Evolutionary conservation across 2,329 filamentous ascomycete genomes (phyloP).

Genomic region (Neospermospora avenae): DNA sequence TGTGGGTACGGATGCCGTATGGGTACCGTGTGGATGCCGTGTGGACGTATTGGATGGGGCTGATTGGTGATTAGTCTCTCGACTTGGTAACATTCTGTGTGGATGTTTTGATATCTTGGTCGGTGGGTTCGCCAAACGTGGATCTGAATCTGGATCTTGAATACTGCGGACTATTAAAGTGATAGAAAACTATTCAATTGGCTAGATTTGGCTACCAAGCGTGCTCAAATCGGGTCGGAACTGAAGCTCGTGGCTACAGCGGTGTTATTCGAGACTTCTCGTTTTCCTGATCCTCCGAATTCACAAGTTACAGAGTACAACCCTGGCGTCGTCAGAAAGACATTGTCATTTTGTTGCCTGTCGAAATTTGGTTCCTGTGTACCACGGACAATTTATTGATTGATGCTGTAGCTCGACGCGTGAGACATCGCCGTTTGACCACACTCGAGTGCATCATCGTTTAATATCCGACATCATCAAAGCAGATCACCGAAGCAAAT

Average conservation of each 20-base stretch:
- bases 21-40: too few species aligned
- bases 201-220: neutral
- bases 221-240: too few species aligned
- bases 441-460: neutral
- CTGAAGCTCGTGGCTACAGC: neutral
- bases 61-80: neutral
- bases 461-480: too few species aligned
- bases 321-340: too few species aligned
- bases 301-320: too few species aligned
- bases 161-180: neutral
- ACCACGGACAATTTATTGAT: neutral
- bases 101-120: neutral
- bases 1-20: too few species aligned
- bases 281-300: neutral
- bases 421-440: neutral
- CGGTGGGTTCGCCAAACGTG: neutral
- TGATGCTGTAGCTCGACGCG: neutral
- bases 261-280: neutral
- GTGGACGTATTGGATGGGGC: too few species aligned
- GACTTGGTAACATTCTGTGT: neutral
- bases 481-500: too few species aligned
- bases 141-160: neutral
- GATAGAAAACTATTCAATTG: neutral
- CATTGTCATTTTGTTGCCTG: neutral
- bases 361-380: neutral